A percentile compares a stretch with the other conserved stretches of the same genome.
Evolutionary conservation across 148 eudicot species (phyloP).

Genomic region (Rhododendron simsii): DNA sequence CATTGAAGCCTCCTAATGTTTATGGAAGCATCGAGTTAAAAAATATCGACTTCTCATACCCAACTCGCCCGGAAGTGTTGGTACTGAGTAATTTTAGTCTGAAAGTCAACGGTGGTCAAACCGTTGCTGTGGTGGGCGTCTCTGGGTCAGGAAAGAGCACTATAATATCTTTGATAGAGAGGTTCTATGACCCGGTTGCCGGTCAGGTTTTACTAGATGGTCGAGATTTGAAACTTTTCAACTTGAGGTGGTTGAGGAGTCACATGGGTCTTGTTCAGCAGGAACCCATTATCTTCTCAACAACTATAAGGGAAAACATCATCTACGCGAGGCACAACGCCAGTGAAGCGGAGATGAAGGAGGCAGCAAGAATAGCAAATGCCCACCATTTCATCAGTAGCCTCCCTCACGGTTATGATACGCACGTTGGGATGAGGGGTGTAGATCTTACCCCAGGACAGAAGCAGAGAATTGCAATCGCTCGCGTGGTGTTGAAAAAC

Average conservation of each 20-base stretch:
- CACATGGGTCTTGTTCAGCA: slow-evolving; percentile 97
- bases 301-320: slow-evolving; percentile 88
- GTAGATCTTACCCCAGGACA: slow-evolving; percentile 96
- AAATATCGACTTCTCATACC: slow-evolving; percentile 79
- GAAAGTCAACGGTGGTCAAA: slow-evolving; percentile 91
- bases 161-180: slow-evolving; percentile 84
- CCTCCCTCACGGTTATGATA: slow-evolving; percentile 97
- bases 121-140: slow-evolving; percentile 96
- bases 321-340: slow-evolving; percentile 98
- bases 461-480: slow-evolving; percentile 95
- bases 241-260: slow-evolving; percentile 90
- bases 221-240: slow-evolving; percentile 77
- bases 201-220: slow-evolving; percentile 89
- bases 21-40: slow-evolving; percentile 94
- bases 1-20: slow-evolving; percentile 87
- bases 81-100: slow-evolving; percentile 90
- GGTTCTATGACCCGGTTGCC: slow-evolving; percentile 89
- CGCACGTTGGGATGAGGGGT: slow-evolving; percentile 98
- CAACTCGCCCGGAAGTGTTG: slow-evolving; percentile 79
- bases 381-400: slow-evolving; percentile 98
- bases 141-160: slow-evolving; percentile 99
- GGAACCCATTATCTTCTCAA: slow-evolving; percentile 92
- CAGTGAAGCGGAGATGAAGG: slow-evolving; percentile 98
- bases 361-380: slow-evolving; percentile 97
- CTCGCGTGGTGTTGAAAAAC: slow-evolving; percentile 81